phyloP scores from a whole-genome alignment of 2,329 filamentous ascomycete genomes.

The Colletotrichum caudatum region DNA sequence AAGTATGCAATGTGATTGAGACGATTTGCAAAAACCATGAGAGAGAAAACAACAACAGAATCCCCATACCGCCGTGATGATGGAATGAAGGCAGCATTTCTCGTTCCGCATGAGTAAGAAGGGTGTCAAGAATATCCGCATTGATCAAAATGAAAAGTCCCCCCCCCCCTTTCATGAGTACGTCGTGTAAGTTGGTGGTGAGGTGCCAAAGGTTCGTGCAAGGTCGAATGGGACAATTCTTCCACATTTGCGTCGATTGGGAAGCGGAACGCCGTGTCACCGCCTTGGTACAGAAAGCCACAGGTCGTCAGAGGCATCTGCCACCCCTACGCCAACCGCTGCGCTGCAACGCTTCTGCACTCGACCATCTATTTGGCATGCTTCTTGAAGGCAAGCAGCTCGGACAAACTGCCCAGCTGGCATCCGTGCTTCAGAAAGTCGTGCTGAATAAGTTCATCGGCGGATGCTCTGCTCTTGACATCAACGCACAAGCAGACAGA shows the following conservation, averaged over 20 bases:
- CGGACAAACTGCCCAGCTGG: slow-evolving; percentile 82
- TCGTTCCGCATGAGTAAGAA: slow-evolving; percentile 36
- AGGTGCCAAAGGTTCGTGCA: slow-evolving; percentile 9
- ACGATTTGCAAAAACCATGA: slow-evolving; percentile 38
- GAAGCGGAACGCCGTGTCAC: slow-evolving; percentile 2
- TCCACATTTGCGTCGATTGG: slow-evolving; percentile 3
- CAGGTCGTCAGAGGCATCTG: slow-evolving; percentile 2
- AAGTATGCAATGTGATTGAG: slow-evolving; percentile 40
- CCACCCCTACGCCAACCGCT: background rate
- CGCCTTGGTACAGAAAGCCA: slow-evolving; percentile 21
- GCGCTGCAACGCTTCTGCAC: background rate
- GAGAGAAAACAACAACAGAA: background rate
- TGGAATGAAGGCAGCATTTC: slow-evolving; percentile 39
- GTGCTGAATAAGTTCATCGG: slow-evolving; percentile 88
- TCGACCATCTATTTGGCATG: slow-evolving; percentile 66
- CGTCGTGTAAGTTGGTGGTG: slow-evolving; percentile 30
- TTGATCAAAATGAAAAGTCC: slow-evolving; percentile 35
- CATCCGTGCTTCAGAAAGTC: slow-evolving; percentile 96
- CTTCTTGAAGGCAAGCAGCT: slow-evolving; percentile 89
- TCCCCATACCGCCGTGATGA: slow-evolving; percentile 33
- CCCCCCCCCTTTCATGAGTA: slow-evolving; percentile 27
- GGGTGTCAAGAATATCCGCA: slow-evolving; percentile 39
- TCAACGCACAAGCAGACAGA: slow-evolving; percentile 97
- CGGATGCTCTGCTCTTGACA: slow-evolving; percentile 92
- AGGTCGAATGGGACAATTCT: slow-evolving; percentile 4